Evolutionary conservation across 2,329 filamentous ascomycete species (phyloP).

Genomic region (Pseudogymnoascus sp.): DNA sequence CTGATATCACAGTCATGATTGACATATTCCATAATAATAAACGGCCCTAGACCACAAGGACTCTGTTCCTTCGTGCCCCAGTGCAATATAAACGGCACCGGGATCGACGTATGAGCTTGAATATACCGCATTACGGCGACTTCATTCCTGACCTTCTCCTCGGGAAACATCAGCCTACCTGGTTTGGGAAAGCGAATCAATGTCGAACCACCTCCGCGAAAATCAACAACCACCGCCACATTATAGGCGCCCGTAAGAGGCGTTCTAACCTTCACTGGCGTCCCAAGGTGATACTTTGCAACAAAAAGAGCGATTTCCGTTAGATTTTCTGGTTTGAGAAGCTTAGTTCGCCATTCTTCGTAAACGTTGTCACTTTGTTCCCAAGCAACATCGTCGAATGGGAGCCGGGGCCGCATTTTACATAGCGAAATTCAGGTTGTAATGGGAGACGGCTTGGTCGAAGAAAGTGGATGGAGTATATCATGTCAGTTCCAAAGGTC

Average conservation of each 20-base stretch:
- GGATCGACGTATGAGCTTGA: conserved; percentile 15
- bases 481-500: neutral
- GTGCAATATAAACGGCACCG: conserved; percentile 18
- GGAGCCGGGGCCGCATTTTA: neutral
- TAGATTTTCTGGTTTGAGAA: neutral
- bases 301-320: neutral
- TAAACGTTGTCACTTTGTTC: neutral
- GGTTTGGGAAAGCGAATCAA: conserved; percentile 15
- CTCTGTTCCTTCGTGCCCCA: conserved; percentile 18
- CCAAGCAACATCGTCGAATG: neutral
- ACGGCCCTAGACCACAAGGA: conserved; percentile 25
- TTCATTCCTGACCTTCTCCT: conserved; percentile 17
- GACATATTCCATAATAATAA: conserved; percentile 32
- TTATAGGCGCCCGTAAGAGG: neutral
- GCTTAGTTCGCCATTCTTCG: neutral
- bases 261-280: neutral
- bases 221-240: neutral
- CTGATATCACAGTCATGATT: conserved; percentile 20
- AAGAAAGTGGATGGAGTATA: neutral
- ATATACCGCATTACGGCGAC: conserved; percentile 15
- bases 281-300: neutral
- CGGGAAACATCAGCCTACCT: conserved; percentile 14
- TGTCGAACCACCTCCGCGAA: neutral
- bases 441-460: neutral
- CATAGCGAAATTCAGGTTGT: neutral